Percentiles rank a stretch among this genome's conserved stretches.
Conservation (phyloP, 139 green algal species). For the Penium margaritaceum region DNA sequence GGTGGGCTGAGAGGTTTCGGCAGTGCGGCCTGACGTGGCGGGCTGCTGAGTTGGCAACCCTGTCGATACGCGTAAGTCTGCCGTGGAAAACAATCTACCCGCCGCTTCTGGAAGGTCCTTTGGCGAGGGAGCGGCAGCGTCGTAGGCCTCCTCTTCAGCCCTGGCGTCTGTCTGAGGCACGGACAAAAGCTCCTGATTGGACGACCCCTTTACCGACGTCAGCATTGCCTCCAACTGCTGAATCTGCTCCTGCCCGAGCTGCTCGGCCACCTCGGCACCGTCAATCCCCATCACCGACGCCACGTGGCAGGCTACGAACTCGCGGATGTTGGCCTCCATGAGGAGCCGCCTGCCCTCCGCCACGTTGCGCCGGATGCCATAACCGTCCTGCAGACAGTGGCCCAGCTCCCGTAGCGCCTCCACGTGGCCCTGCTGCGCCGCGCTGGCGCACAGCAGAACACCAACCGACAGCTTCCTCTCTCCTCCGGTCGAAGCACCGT, state of each 20-base stretch:
- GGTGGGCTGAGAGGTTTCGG: too few relatives aligned
- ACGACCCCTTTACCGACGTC: background rate
- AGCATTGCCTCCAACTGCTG: background rate
- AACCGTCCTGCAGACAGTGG: conserved; percentile 47
- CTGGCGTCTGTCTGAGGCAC: too few relatives aligned
- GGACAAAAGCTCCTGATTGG: too few relatives aligned
- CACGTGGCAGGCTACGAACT: conserved; percentile 8
- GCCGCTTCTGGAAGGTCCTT: too few relatives aligned
- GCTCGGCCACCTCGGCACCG: background rate
- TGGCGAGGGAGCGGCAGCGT: too few relatives aligned
- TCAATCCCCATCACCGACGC: background rate
- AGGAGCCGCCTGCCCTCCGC: conserved; percentile 27
- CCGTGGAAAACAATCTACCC: too few relatives aligned
- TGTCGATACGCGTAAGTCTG: too few relatives aligned
- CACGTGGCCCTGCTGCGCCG: conserved; percentile 25
- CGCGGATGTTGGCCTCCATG: conserved; percentile 31
- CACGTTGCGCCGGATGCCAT: conserved; percentile 30
- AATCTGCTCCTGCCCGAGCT: conserved; percentile 11
- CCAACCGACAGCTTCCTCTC: conserved; percentile 19
- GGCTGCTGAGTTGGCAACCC: too few relatives aligned
- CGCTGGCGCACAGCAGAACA: conserved; percentile 33
- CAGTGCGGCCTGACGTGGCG: too few relatives aligned
- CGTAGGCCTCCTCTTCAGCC: too few relatives aligned
- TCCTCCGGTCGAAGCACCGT: background rate
- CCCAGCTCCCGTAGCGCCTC: conserved; percentile 38